Evolutionary conservation across 768 basidiomycete genomes (phyloP).

Genomic region (Hygrophorus russula): DNA sequence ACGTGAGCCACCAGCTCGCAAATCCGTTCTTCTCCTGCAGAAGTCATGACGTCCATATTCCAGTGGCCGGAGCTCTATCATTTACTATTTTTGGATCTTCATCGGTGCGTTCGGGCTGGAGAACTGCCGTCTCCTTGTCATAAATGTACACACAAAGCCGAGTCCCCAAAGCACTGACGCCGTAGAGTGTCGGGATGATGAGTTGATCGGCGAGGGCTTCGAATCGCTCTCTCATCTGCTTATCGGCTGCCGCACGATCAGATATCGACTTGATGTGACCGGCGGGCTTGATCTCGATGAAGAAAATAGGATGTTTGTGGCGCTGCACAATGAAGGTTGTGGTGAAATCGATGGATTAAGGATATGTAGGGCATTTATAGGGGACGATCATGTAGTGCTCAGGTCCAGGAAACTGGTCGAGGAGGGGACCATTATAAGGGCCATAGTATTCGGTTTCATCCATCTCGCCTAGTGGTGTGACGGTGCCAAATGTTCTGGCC

Average conservation of each 20-base stretch:
- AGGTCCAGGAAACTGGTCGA: constrained; percentile 11
- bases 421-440: constrained; percentile 14
- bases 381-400: constrained; percentile 11
- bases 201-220: constrained; percentile 9
- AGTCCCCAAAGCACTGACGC: constrained; percentile 17
- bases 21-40: constrained; percentile 9
- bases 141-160: constrained; percentile 16
- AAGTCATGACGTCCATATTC: constrained; percentile 14
- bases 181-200: constrained; percentile 12
- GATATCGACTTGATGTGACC: constrained; percentile 7
- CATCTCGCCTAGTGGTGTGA: background rate
- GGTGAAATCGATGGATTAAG: constrained; percentile 12
- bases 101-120: constrained; percentile 11
- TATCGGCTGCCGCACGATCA: constrained; percentile 13
- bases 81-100: constrained; percentile 11
- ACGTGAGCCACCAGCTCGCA: constrained; percentile 10
- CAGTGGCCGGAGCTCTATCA: constrained; percentile 18
- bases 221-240: constrained; percentile 16
- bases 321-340: constrained; percentile 12
- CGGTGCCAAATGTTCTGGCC: constrained; percentile 1
- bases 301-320: constrained; percentile 14
- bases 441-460: constrained; percentile 14
- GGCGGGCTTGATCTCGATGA: constrained; percentile 17
- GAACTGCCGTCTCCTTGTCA: constrained; percentile 5
- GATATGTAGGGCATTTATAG: constrained; percentile 9